These are phyloP conservation scores for Apiotrichum veenhuisii DNA, from an alignment of 1,284 basidiomycete genomes.

Conservation along the genomic window DNA sequence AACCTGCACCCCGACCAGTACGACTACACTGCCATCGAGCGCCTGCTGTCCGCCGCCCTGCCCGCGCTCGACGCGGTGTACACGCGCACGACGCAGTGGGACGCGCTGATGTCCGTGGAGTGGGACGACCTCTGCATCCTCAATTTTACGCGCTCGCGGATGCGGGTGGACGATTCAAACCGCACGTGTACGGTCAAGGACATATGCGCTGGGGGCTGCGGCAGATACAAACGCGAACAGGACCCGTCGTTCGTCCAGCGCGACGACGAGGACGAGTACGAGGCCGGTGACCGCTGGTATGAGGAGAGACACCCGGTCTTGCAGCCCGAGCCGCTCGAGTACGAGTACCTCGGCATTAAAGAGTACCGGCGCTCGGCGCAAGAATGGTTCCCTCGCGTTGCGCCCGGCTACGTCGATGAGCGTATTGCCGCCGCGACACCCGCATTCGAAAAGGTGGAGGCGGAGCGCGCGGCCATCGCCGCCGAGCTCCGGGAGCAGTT, in stretches of 20 bases:
- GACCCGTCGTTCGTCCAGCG: neutral
- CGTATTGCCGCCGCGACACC: no score
- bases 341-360: constrained; percentile 6
- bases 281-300: constrained; percentile 7
- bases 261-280: neutral
- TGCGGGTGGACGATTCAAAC: neutral
- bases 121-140: neutral
- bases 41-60: constrained; percentile 1
- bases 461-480: no score
- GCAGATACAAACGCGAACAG: constrained; percentile 3
- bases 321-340: constrained; percentile 12
- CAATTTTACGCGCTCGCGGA: neutral
- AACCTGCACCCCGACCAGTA: constrained; percentile 12
- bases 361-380: neutral
- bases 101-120: neutral
- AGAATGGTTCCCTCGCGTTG: neutral
- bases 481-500: no score
- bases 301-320: constrained; percentile 6
- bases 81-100: constrained; percentile 3
- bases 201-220: constrained; percentile 1
- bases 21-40: constrained; percentile 5
- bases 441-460: no score
- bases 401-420: no score
- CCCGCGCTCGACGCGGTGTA: constrained; percentile 5
- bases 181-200: constrained; percentile 5